Conservation (phyloP, 176 grass and related monocot genomes). For the Cymbopogon citratus region DNA sequence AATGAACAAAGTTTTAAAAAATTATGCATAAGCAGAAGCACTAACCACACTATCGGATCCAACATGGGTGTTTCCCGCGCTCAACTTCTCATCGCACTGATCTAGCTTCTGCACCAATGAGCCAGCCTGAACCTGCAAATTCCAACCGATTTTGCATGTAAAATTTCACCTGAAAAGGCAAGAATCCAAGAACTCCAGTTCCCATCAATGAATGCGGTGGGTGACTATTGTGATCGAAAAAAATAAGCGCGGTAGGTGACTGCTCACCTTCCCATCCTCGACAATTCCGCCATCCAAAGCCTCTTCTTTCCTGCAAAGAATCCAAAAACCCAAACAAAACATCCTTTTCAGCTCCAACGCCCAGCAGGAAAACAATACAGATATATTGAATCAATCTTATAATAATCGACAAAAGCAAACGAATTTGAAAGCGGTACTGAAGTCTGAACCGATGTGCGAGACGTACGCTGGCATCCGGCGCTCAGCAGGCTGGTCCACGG, state of each 20-base stretch:
- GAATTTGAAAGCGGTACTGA: neutral
- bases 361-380: neutral
- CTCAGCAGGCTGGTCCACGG: too few species aligned
- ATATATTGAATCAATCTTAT: neutral
- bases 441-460: too few species aligned
- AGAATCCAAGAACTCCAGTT: neutral
- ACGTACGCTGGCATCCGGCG: too few species aligned
- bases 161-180: neutral
- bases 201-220: neutral
- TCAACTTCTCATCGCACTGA: neutral
- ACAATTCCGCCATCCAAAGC: slow-evolving; percentile 1
- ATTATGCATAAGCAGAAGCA: neutral
- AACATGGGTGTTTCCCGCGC: neutral
- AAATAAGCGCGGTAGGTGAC: neutral
- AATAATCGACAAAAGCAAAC: neutral
- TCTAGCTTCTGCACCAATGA: neutral
- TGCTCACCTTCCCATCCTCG: slow-evolving; percentile 34
- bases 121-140: neutral
- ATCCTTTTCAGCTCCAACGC: slow-evolving; percentile 1
- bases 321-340: neutral
- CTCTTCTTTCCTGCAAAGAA: slow-evolving; percentile 12
- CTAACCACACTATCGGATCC: neutral
- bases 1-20: neutral
- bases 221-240: too few species aligned
- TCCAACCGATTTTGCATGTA: neutral